A percentile compares a stretch with the other conserved stretches of the same genome.
These are phyloP conservation scores for Kazachstania sp. DNA, from an alignment of 1,139 yeast species.

Conservation along the genomic window DNA sequence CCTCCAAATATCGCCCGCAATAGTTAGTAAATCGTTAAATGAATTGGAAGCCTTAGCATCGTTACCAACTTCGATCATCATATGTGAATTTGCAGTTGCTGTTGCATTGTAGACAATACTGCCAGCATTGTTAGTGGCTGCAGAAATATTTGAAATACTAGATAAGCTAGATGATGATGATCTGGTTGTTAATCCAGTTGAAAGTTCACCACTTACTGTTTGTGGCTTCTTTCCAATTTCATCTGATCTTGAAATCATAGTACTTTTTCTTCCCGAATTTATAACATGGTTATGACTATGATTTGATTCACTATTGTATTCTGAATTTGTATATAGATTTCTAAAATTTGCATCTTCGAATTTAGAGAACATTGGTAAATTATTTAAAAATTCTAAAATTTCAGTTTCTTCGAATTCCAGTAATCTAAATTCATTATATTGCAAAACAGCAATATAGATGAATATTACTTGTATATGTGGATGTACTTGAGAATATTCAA, in stretches of 20 bases:
- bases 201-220: not conserved
- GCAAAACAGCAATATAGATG: slow-evolving; percentile 68
- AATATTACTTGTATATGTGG: slow-evolving; percentile 75
- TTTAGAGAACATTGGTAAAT: slow-evolving; percentile 36
- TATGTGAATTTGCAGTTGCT: slow-evolving; percentile 11
- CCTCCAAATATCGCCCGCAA: slow-evolving; percentile 85
- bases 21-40: slow-evolving; percentile 48
- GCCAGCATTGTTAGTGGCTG: not conserved
- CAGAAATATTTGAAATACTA: not conserved
- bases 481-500: slow-evolving; percentile 63
- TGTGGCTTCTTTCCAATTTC: not conserved
- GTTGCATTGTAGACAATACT: not conserved
- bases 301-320: not conserved
- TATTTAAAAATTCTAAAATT: slow-evolving; percentile 66
- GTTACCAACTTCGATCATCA: slow-evolving; percentile 29
- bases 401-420: slow-evolving; percentile 87
- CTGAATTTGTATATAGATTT: slow-evolving; percentile 13
- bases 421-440: slow-evolving; percentile 68
- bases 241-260: not conserved
- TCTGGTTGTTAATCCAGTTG: not conserved
- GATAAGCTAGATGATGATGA: slow-evolving; percentile 4
- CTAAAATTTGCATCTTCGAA: slow-evolving; percentile 28
- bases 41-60: slow-evolving; percentile 33
- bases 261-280: not conserved
- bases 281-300: not conserved